phyloP scores from a whole-genome alignment of 441 rosid genomes.

The Corymbia calophylla region DNA sequence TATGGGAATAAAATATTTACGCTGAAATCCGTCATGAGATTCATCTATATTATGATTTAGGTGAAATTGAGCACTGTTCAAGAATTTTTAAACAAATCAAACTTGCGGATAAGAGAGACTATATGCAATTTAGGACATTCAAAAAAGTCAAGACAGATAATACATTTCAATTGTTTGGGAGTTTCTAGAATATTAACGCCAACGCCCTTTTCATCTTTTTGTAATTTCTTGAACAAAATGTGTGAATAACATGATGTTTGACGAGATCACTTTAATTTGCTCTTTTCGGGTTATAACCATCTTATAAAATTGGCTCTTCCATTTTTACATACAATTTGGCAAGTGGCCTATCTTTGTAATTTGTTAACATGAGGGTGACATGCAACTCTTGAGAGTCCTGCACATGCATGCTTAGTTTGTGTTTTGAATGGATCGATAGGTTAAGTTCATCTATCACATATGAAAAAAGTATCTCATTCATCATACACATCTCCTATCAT shows the following conservation, averaged over 20 bases:
- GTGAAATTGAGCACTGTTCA: too few relatives aligned
- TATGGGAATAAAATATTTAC: too few relatives aligned
- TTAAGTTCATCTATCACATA: not conserved
- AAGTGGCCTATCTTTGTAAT: not conserved
- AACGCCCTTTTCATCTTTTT: not conserved
- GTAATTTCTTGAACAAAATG: not conserved
- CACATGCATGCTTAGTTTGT: not conserved
- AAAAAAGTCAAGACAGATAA: not conserved
- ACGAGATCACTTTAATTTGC: not conserved
- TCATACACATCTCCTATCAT: not conserved
- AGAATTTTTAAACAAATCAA: too few relatives aligned
- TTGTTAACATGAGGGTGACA: not conserved
- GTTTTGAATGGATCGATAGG: not conserved
- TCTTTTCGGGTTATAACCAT: not conserved
- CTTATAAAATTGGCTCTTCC: too few relatives aligned
- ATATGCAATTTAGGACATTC: not conserved
- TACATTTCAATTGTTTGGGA: not conserved
- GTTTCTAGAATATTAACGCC: not conserved
- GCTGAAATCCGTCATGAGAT: too few relatives aligned
- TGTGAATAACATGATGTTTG: not conserved
- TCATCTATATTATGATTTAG: too few relatives aligned
- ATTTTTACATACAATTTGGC: not conserved
- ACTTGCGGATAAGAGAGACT: too few relatives aligned
- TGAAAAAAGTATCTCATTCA: not conserved
- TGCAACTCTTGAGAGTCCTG: not conserved